Evolutionary conservation across 2,329 filamentous ascomycete genomes (phyloP).

Genomic region (Claviceps pazoutovae): DNA sequence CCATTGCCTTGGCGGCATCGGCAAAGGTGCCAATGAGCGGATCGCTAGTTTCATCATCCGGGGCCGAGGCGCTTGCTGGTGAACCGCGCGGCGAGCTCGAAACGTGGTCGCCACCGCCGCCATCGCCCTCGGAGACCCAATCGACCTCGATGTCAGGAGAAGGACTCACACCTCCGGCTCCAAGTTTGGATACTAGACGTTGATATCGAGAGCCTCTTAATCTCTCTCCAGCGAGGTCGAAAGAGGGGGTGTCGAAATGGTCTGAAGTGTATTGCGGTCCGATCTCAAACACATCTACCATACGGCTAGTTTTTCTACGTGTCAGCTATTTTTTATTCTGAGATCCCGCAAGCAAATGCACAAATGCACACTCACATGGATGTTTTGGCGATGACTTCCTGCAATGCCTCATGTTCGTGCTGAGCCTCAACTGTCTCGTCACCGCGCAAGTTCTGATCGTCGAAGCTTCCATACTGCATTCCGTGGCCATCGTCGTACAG

Average conservation of each 20-base stretch:
- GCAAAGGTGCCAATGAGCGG: conserved; percentile 47
- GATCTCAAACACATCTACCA: conserved; percentile 56
- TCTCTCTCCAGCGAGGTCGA: conserved; percentile 37
- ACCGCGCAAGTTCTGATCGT: conserved; percentile 37
- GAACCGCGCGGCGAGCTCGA: conserved; percentile 1
- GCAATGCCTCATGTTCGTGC: conserved; percentile 49
- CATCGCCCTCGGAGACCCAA: conserved; percentile 40
- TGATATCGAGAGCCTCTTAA: conserved; percentile 44
- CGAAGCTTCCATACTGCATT: conserved; percentile 49
- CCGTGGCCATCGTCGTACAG: conserved; percentile 47
- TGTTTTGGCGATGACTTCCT: conserved; percentile 48
- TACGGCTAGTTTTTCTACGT: conserved; percentile 33
- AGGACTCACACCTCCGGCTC: conserved; percentile 26
- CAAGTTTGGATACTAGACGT: conserved; percentile 46
- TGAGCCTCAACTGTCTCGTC: conserved; percentile 49
- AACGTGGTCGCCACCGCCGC: neutral
- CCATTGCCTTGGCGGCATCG: conserved; percentile 41
- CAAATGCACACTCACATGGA: conserved; percentile 37
- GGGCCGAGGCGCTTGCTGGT: conserved; percentile 18
- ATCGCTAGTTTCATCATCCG: conserved; percentile 20
- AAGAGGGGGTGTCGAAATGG: conserved; percentile 27
- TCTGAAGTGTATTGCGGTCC: conserved; percentile 33
- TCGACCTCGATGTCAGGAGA: conserved; percentile 36
- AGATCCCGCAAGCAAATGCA: neutral
- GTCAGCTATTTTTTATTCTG: neutral